phyloP scores from a whole-genome alignment of 2,329 filamentous ascomycete genomes.

The Sarocladium brachiariae region DNA sequence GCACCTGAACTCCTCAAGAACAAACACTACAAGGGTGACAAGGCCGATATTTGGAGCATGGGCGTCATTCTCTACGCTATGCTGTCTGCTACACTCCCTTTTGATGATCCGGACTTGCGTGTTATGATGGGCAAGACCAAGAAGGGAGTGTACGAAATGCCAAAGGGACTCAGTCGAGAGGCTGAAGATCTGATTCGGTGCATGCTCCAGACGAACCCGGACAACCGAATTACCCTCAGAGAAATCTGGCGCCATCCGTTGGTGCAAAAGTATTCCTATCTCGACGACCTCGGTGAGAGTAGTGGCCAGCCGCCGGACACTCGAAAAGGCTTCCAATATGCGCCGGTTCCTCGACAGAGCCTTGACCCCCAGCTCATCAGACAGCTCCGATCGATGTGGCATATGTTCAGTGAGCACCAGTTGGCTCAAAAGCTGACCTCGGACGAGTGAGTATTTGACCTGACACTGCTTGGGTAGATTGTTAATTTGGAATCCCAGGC shows the following conservation, averaged over 20 bases:
- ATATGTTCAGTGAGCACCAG: constrained; percentile 69
- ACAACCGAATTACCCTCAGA: constrained; percentile 68
- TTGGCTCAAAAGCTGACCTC: constrained; percentile 62
- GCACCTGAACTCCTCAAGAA: constrained; percentile 84
- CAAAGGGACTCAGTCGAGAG: constrained; percentile 56
- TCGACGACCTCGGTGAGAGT: constrained; percentile 58
- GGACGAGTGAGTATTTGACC: constrained; percentile 46
- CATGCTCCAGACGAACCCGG: constrained; percentile 74
- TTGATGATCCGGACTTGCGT: constrained; percentile 60
- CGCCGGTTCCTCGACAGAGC: constrained; percentile 53
- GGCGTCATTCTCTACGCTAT: constrained; percentile 86
- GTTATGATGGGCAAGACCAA: constrained; percentile 56
- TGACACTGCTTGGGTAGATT: no score
- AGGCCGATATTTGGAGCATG: constrained; percentile 91
- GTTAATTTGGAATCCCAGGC: no score
- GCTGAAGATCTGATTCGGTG: constrained; percentile 70
- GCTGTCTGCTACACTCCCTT: constrained; percentile 77
- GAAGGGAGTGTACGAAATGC: constrained; percentile 54
- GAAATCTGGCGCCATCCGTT: constrained; percentile 84
- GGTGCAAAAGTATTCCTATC: constrained; percentile 73
- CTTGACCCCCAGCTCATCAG: constrained; percentile 77
- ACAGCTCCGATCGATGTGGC: constrained; percentile 86
- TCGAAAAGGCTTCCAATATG: constrained; percentile 55
- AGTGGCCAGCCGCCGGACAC: constrained; percentile 48
- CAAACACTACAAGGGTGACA: constrained; percentile 71